Conservation (phyloP, 2,329 filamentous ascomycete species). For the Calonectria pseudoreteaudii region DNA sequence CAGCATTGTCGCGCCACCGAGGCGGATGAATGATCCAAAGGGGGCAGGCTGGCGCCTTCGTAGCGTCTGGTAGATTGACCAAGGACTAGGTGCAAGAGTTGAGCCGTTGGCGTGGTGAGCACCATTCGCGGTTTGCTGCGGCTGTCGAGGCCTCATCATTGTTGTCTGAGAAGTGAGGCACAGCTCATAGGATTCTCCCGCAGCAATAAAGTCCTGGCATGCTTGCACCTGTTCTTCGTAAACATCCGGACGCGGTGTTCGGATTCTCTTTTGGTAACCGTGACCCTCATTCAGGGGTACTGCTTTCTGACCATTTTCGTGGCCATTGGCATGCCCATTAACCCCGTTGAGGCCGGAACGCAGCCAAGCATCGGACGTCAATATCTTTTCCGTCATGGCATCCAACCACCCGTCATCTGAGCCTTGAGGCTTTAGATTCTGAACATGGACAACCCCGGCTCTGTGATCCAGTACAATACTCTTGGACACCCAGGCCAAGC, state of each 20-base stretch:
- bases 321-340: conserved; percentile 31
- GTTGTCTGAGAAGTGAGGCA: conserved; percentile 83
- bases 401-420: conserved; percentile 49
- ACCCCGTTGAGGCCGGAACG: background rate
- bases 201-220: conserved; percentile 79
- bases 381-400: conserved; percentile 43
- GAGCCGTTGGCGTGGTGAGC: background rate
- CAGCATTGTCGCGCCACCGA: conserved; percentile 78
- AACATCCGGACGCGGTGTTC: conserved; percentile 54
- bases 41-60: conserved; percentile 81
- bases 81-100: conserved; percentile 56
- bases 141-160: conserved; percentile 58
- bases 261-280: conserved; percentile 41
- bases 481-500: conserved; percentile 80
- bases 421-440: conserved; percentile 53
- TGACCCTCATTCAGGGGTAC: background rate
- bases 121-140: background rate
- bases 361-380: conserved; percentile 47
- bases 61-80: conserved; percentile 79
- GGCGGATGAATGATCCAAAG: conserved; percentile 84
- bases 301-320: background rate
- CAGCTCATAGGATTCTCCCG: conserved; percentile 87
- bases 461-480: conserved; percentile 83
- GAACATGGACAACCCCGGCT: conserved; percentile 71
- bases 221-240: conserved; percentile 76